phyloP scores from a whole-genome alignment of 495 filamentous ascomycete species.

The Penicillium diatomitis region DNA sequence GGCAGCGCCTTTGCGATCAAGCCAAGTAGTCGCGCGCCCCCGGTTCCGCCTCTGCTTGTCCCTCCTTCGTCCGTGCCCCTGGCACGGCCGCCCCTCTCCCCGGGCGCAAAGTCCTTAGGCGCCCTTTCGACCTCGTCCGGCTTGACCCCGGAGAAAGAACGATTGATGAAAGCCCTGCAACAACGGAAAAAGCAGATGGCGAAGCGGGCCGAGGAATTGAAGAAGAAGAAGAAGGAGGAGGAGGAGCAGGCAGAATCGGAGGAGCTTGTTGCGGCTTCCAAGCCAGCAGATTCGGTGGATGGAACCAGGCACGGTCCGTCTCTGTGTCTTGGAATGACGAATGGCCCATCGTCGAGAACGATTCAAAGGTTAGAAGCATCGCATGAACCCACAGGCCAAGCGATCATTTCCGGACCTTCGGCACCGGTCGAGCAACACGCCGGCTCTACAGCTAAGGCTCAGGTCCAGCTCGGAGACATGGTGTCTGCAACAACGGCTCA shows the following conservation, averaged over 20 bases:
- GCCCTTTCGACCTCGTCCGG: conserved; percentile 43
- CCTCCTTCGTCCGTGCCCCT: conserved; percentile 41
- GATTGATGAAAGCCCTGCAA: conserved; percentile 89
- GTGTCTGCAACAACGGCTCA: no score
- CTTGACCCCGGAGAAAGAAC: conserved; percentile 80
- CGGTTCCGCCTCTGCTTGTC: conserved; percentile 35
- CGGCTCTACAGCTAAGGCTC: no score
- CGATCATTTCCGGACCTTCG: no score
- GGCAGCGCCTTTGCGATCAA: conserved; percentile 29
- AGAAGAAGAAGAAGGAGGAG: conserved; percentile 18
- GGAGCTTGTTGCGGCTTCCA: background rate
- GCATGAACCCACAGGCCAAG: no score
- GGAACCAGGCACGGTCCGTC: no score
- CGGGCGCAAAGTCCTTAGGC: conserved; percentile 41
- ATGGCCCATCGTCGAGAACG: no score
- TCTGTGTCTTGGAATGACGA: no score
- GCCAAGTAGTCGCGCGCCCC: conserved; percentile 29
- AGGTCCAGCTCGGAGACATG: no score
- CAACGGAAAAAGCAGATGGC: conserved; percentile 70
- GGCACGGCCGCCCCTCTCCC: conserved; percentile 40
- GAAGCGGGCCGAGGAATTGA: conserved; percentile 29
- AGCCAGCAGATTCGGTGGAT: no score
- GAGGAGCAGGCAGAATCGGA: conserved; percentile 1
- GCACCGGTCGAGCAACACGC: no score
- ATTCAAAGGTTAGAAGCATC: no score